Evolutionary conservation across 257 asterid genomes (phyloP).

Genomic region (Solanum commersonii): DNA sequence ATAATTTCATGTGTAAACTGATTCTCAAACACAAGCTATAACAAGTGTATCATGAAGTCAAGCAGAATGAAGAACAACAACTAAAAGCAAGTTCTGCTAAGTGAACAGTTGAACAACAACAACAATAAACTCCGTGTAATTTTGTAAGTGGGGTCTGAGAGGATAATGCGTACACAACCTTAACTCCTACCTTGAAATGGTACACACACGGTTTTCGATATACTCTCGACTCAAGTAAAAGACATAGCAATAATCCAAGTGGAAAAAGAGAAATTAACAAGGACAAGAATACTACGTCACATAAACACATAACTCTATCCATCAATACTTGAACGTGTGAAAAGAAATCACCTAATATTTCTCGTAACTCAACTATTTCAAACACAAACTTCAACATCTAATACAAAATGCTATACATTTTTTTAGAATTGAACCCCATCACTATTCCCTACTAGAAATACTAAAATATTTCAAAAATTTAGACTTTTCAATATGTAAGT

Average conservation of each 20-base stretch:
- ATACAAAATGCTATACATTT: not conserved
- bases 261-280: not conserved
- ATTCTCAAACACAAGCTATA: too few species aligned
- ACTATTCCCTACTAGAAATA: not conserved
- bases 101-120: not conserved
- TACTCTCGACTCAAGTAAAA: not conserved
- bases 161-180: not conserved
- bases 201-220: accelerated
- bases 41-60: not conserved
- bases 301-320: not conserved
- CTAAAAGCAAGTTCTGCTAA: too few species aligned
- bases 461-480: not conserved
- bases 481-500: not conserved
- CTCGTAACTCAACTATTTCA: not conserved
- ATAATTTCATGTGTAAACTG: too few species aligned
- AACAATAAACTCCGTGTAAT: not conserved
- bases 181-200: not conserved
- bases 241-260: not conserved
- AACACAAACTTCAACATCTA: not conserved
- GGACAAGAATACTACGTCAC: not conserved
- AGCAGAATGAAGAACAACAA: too few species aligned
- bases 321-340: not conserved
- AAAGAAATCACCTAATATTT: accelerated
- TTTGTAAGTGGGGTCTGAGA: not conserved
- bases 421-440: not conserved